Conservation (phyloP, 164 flowering plant species). For the Stephania japonica region DNA sequence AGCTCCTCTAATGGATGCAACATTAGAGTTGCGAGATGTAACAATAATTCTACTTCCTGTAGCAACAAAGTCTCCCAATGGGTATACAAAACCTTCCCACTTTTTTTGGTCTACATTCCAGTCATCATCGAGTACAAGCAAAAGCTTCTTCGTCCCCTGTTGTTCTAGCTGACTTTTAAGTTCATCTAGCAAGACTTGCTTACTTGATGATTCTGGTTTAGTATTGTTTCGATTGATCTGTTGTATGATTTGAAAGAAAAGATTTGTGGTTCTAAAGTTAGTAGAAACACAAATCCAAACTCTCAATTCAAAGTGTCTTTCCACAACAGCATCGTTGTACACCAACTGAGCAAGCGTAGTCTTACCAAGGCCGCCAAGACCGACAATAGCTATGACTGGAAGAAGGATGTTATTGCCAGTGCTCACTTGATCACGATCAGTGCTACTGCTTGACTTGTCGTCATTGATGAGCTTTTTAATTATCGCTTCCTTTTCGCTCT, state of each 20-base stretch:
- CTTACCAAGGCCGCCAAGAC: slow-evolving; percentile 15
- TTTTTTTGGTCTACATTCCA: not conserved
- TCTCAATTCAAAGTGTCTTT: not conserved
- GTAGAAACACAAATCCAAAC: slow-evolving; percentile 9
- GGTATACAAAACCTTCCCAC: not conserved
- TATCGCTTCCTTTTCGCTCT: slow-evolving; percentile 2
- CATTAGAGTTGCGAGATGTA: not conserved
- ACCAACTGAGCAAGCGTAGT: slow-evolving; percentile 13
- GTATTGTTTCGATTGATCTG: not conserved
- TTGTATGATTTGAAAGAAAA: not conserved
- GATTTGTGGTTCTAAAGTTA: not conserved
- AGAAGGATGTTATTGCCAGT: not conserved
- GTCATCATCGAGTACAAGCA: not conserved
- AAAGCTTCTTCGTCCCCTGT: not conserved
- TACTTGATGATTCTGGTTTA: not conserved
- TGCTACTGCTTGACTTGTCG: not conserved
- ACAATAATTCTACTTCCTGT: slow-evolving; percentile 3
- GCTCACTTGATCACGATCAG: no score
- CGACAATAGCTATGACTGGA: slow-evolving; percentile 3
- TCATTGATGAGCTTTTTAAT: not conserved
- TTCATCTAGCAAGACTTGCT: not conserved
- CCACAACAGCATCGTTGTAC: slow-evolving; percentile 3
- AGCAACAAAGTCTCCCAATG: not conserved
- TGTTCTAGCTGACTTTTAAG: not conserved
- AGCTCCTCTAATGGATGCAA: not conserved